phyloP scores from a whole-genome alignment of 179 eudicot genomes.

The Dionaea muscipula region DNA sequence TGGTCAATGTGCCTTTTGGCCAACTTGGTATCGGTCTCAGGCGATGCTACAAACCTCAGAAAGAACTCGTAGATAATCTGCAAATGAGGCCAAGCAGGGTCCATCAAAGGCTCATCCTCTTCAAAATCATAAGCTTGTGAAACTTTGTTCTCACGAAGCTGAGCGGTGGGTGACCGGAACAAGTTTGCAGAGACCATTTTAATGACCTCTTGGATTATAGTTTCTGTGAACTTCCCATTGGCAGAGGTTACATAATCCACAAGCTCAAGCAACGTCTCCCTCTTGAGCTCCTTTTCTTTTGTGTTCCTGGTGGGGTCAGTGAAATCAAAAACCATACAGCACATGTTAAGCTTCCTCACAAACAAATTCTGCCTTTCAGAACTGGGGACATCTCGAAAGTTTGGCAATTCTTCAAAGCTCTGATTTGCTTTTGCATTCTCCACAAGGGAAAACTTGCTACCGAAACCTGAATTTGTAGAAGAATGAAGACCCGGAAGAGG shows the following conservation, averaged over 20 bases:
- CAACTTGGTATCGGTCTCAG: constrained; percentile 31
- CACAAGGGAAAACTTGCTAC: constrained; percentile 1
- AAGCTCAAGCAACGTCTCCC: constrained; percentile 31
- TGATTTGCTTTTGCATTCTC: constrained; percentile 1
- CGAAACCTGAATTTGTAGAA: background rate
- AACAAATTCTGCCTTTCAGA: constrained; percentile 26
- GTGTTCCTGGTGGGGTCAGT: constrained; percentile 23
- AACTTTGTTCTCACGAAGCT: constrained; percentile 16
- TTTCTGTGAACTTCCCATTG: constrained; percentile 20
- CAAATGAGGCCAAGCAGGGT: constrained; percentile 32
- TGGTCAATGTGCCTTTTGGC: constrained; percentile 32
- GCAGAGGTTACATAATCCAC: constrained; percentile 26
- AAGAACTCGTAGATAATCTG: constrained; percentile 33
- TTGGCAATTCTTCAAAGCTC: constrained; percentile 24
- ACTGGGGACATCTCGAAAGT: constrained; percentile 26
- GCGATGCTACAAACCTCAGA: constrained; percentile 26
- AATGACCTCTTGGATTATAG: constrained; percentile 24
- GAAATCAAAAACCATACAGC: constrained; percentile 28
- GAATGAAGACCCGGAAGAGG: constrained; percentile 1
- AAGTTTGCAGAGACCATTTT: constrained; percentile 27
- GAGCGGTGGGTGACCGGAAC: constrained; percentile 19
- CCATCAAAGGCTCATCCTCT: constrained; percentile 30
- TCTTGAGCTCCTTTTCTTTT: constrained; percentile 32
- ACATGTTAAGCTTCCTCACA: constrained; percentile 22
- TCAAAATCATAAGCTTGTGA: constrained; percentile 22